A percentile compares a stretch with the other conserved stretches of the same genome.
phyloP scores from a whole-genome alignment of 805 yeast species.

The Cyberlindnera maritima region DNA sequence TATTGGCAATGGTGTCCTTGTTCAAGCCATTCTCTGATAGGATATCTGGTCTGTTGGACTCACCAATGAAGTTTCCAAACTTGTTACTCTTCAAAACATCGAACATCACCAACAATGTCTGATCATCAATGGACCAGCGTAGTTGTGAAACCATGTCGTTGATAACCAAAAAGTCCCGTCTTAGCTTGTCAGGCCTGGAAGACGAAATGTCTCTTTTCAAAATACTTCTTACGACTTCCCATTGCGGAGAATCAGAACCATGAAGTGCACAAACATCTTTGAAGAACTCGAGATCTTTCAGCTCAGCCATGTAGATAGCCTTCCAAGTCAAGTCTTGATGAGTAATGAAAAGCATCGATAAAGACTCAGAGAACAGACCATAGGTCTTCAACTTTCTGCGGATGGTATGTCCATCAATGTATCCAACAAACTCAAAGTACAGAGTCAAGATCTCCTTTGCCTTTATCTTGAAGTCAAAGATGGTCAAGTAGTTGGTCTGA shows the following conservation, averaged over 20 bases:
- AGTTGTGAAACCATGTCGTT: conserved; percentile 6
- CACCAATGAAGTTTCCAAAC: conserved; percentile 21
- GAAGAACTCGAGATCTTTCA: conserved; percentile 17
- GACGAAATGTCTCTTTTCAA: background rate
- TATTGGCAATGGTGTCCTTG: conserved; percentile 16
- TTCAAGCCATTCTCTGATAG: conserved; percentile 8
- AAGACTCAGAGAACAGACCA: conserved; percentile 18
- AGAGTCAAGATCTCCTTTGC: conserved; percentile 9
- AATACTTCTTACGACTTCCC: conserved; percentile 11
- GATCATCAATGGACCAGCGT: conserved; percentile 19
- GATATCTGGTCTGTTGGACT: conserved; percentile 9
- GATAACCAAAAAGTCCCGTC: conserved; percentile 9
- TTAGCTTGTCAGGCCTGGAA: conserved; percentile 1
- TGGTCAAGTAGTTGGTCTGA: conserved; percentile 13
- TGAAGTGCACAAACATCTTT: conserved; percentile 12
- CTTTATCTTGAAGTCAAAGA: conserved; percentile 19
- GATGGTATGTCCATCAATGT: conserved; percentile 10
- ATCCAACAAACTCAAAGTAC: conserved; percentile 18
- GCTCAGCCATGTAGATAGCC: conserved; percentile 4
- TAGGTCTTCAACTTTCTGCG: conserved; percentile 11
- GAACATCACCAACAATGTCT: conserved; percentile 15
- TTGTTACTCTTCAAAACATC: conserved; percentile 22
- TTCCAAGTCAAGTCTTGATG: conserved; percentile 16
- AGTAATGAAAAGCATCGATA: conserved; percentile 16
- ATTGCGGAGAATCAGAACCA: conserved; percentile 4